Base-by-base conservation (phyloP, 2,329 filamentous ascomycete species). In the Thielaviopsis populi region DNA sequence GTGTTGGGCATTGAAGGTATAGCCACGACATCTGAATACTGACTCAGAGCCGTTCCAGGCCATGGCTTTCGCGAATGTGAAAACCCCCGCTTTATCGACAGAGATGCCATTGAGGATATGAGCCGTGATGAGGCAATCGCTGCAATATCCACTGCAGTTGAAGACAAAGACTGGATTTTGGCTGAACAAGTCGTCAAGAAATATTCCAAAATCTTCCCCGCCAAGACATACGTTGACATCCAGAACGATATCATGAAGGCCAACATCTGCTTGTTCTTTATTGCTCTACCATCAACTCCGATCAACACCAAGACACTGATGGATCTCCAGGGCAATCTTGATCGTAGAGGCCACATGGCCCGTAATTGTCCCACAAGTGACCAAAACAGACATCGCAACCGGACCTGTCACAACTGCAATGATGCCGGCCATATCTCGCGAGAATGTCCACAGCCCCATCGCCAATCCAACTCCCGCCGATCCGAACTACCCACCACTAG, bases 271-370 rank as follows among this genome's bases (percentile, higher is more conserved):
- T 73, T 87, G 15, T 85, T 79, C 73, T 74, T 89, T 62, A 85
- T 89, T 68, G 83, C 82, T 5, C 72, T 81, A 5, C 80, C 87
- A 75, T 80, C 81, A 68, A 74, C 80, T 41, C 71, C 78, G 5
- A 72, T 87, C 37, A 70, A 77, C 0, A 82, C 83, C 4, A 79
- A 84, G 68, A 87, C 83, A 66, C 85, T 87, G 73, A 86, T 89
- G 82, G 85, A 89, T 67, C 75, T 88, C 1, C 85, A 89, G 69
- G 86, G 86, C 4, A 82, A 86, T 66, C 75, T 86, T 22, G 79
- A 80, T 65, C 84, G 83, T 72, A 84, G 83, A 50, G 46, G 46
- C 8, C 46, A 50, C 46, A 50, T 50, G 10, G 46, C 46, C 11
- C 46, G 46, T 15, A 22, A 50, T 27, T 50, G 46, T 24, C 46